A percentile compares a stretch with the other conserved stretches of the same genome.
These are phyloP conservation scores for Flueggea neowawraea DNA, from an alignment of 441 rosid species.

Conservation along the genomic window DNA sequence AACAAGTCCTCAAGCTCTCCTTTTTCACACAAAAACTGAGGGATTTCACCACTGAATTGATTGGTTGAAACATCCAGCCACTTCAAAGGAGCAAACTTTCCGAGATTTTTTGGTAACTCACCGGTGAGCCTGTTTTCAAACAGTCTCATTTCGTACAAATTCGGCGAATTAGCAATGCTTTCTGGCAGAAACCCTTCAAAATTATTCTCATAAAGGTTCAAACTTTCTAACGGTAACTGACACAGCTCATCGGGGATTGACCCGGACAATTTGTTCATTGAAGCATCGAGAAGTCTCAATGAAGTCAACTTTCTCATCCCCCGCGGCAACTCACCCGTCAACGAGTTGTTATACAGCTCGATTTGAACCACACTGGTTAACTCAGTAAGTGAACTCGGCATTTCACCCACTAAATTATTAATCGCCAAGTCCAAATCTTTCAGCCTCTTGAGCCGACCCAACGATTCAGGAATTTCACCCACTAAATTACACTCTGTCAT, in stretches of 20 bases:
- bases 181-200: constrained; percentile 64
- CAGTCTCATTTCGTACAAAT: constrained; percentile 70
- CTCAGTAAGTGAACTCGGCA: constrained; percentile 71
- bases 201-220: constrained; percentile 75
- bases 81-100: constrained; percentile 64
- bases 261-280: constrained; percentile 77
- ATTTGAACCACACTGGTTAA: constrained; percentile 65
- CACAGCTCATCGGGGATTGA: constrained; percentile 73
- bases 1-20: constrained; percentile 76
- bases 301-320: constrained; percentile 56
- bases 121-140: constrained; percentile 68
- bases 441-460: constrained; percentile 63
- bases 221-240: constrained; percentile 61
- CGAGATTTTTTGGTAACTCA: constrained; percentile 63
- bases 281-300: constrained; percentile 73
- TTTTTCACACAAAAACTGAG: constrained; percentile 52
- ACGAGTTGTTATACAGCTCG: constrained; percentile 92
- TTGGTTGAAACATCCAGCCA: constrained; percentile 81
- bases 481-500: constrained; percentile 72
- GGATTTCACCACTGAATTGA: constrained; percentile 60
- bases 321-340: constrained; percentile 66
- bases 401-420: constrained; percentile 54
- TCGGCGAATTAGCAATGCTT: constrained; percentile 61
- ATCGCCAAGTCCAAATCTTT: constrained; percentile 82
- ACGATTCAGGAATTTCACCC: constrained; percentile 82